A percentile compares a stretch with the other conserved stretches of the same genome.
These are phyloP conservation scores for Prunella vulgaris DNA, from an alignment of 257 asterid genomes.

Conservation along the genomic window DNA sequence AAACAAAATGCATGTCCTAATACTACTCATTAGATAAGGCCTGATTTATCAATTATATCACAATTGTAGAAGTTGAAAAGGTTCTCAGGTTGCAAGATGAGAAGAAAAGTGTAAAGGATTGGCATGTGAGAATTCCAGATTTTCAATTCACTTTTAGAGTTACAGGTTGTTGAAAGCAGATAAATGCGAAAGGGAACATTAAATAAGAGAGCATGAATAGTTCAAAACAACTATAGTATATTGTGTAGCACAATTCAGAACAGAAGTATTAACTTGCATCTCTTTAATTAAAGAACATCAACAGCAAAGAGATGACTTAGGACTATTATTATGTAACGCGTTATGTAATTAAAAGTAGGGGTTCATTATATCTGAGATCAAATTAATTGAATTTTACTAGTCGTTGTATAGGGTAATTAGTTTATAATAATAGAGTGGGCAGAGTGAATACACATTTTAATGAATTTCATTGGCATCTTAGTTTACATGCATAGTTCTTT, in stretches of 20 bases:
- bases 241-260: background rate
- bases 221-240: background rate
- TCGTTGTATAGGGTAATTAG: background rate
- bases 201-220: background rate
- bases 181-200: background rate
- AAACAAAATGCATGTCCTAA: constrained; percentile 3
- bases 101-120: background rate
- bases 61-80: background rate
- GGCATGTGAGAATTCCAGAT: background rate
- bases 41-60: constrained; percentile 5
- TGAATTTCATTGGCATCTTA: background rate
- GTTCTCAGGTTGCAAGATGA: background rate
- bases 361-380: too few relatives aligned
- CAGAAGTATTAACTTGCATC: background rate
- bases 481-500: too few relatives aligned
- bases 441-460: background rate
- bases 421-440: background rate
- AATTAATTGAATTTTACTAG: too few relatives aligned
- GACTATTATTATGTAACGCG: background rate
- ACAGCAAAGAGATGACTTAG: background rate
- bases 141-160: background rate
- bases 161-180: too few relatives aligned
- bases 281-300: background rate
- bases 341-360: too few relatives aligned
- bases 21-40: background rate